Evolutionary conservation across 108 stramenopile genomes (phyloP).

Genomic region (Epithemia pelagica): DNA sequence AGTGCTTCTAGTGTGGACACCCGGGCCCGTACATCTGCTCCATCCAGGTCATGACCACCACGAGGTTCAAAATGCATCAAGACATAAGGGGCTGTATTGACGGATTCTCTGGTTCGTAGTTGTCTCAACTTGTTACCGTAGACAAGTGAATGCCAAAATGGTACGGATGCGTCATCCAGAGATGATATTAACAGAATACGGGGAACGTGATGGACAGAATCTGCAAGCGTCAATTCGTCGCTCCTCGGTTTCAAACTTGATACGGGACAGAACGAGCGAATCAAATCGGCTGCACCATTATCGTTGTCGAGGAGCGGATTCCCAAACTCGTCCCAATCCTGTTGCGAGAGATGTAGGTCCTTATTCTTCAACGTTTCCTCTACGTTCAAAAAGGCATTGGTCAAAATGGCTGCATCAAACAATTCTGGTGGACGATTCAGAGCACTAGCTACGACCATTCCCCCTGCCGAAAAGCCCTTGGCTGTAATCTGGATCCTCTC

Average conservation of each 20-base stretch:
- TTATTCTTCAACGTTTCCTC: constrained; percentile 38
- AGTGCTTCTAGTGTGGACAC: neutral
- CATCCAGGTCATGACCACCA: neutral
- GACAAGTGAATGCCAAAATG: constrained; percentile 35
- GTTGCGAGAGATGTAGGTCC: constrained; percentile 45
- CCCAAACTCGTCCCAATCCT: constrained; percentile 73
- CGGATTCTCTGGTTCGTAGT: neutral
- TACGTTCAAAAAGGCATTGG: constrained; percentile 61
- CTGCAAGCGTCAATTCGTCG: too few relatives aligned
- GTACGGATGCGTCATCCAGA: constrained; percentile 37
- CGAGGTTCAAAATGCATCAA: neutral
- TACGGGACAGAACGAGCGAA: constrained; percentile 37
- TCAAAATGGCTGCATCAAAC: constrained; percentile 27
- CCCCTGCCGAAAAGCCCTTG: constrained; percentile 61
- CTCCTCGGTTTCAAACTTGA: neutral
- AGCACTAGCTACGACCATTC: constrained; percentile 43
- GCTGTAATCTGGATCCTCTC: constrained; percentile 24
- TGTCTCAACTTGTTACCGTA: constrained; percentile 23
- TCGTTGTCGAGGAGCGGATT: constrained; percentile 24
- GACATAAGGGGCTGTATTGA: neutral
- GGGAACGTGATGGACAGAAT: constrained; percentile 4
- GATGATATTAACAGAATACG: constrained; percentile 27
- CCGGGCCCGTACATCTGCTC: neutral
- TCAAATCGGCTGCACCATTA: constrained; percentile 3
- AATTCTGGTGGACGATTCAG: constrained; percentile 35